phyloP scores from a whole-genome alignment of 108 stramenopile species.

The Parmales sp. region DNA sequence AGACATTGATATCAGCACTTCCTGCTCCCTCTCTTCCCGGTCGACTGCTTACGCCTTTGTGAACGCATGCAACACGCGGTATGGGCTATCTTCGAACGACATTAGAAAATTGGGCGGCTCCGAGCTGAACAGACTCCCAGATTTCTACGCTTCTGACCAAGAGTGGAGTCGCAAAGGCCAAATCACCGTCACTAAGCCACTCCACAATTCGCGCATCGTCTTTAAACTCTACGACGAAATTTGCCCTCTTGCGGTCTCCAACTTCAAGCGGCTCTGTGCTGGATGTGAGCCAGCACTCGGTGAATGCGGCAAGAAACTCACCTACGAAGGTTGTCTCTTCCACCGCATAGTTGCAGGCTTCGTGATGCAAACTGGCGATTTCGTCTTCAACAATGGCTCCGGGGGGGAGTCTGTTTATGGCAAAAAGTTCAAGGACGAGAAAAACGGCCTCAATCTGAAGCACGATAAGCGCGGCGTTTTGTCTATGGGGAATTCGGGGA shows the following conservation, averaged over 20 bases:
- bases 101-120: conserved; percentile 55
- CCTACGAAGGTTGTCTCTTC: conserved; percentile 52
- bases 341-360: conserved; percentile 73
- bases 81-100: conserved; percentile 61
- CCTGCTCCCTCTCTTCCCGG: too few relatives aligned
- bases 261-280: conserved; percentile 67
- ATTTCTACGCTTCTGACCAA: conserved; percentile 52
- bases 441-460: conserved; percentile 60
- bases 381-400: conserved; percentile 85
- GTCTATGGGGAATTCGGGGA: conserved; percentile 88
- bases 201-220: conserved; percentile 45
- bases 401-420: conserved; percentile 89
- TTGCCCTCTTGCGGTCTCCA: conserved; percentile 76
- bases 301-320: conserved; percentile 64
- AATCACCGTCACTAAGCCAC: conserved; percentile 16
- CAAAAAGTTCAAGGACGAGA: conserved; percentile 87
- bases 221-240: conserved; percentile 60
- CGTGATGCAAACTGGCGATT: conserved; percentile 90
- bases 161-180: conserved; percentile 12
- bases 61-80: conserved; percentile 57
- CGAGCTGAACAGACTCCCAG: conserved; percentile 55
- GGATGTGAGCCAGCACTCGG: conserved; percentile 51
- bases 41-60: too few relatives aligned
- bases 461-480: conserved; percentile 68
- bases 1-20: too few relatives aligned